Evolutionary conservation across 225 moss, liverwort and hornwort species (phyloP), one percentile per base, ranked within the genome.

Genomic region (Sphagnum contortum): DNA sequence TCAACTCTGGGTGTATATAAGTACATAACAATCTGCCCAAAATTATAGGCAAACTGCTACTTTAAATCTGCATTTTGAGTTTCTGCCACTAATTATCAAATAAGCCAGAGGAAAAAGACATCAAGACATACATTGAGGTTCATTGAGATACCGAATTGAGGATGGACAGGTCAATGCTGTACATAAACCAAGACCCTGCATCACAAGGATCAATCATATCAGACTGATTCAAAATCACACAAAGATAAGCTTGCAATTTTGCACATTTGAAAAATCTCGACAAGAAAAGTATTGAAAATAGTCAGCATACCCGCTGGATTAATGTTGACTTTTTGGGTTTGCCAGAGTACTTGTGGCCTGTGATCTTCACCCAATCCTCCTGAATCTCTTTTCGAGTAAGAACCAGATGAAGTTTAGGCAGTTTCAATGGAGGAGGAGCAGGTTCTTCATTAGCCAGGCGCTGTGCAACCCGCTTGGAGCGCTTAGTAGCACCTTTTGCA

Each of bases 301-400:
- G 61, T 29, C 45, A 57, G 78, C 86, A 59, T 72, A 96, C 96
- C 77, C 88, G 84, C 65, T 87, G 80, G 55, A 87, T 82, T n/a
- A 98, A 87, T 2, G 91, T 83, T 49, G 93, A 98, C 78, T 98
- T 98, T 66, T 89, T 89, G 57, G 93, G 96, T 57, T 98, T 98
- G 55, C 96, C 96, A 46, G 82, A 71, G 64, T 98, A 93, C 79
- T 89, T 93, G 69, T 98, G 89, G 46, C 96, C 96, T 4, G 96
- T 98, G 44, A 98, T 93, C 50, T 98, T 98, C 72, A 93, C 61
- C 96, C 96, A 98, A 74, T 98, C 96, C 61, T 98, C 96, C 65
- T 98, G 96, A 67, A 98, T 91, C 77, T 98, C 96, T 70, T 98
- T 98, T 67, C 93, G 93, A 4, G 96, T 82, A 12, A 98, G 83